Conservation (phyloP, 192 early-diverging fungal species). For the Thamnidium elegans region DNA sequence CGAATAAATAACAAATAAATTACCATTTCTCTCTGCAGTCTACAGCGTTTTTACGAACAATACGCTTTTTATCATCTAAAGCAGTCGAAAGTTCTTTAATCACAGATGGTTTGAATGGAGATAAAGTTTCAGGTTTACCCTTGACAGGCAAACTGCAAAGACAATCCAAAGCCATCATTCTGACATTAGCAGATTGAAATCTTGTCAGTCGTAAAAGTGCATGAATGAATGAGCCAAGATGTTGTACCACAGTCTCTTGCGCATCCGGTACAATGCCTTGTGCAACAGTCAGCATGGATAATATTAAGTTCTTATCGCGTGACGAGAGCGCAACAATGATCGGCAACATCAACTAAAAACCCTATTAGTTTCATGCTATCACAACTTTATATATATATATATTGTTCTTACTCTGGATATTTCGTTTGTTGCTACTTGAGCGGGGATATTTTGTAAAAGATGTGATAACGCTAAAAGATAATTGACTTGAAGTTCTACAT, state of each 20-base stretch:
- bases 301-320: slow-evolving; percentile 59
- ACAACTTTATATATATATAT: neutral
- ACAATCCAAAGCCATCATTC: slow-evolving; percentile 66
- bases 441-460: slow-evolving; percentile 74
- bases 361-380: neutral
- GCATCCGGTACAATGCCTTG: slow-evolving; percentile 63
- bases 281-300: slow-evolving; percentile 69
- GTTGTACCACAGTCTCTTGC: slow-evolving; percentile 36
- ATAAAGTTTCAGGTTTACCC: slow-evolving; percentile 52
- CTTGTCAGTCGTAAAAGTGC: slow-evolving; percentile 15
- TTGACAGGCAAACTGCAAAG: slow-evolving; percentile 60
- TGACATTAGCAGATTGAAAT: slow-evolving; percentile 36
- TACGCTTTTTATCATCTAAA: slow-evolving; percentile 85
- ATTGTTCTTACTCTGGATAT: slow-evolving; percentile 58
- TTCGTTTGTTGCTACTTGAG: slow-evolving; percentile 70
- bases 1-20: neutral
- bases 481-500: slow-evolving; percentile 56
- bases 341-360: slow-evolving; percentile 65
- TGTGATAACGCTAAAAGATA: slow-evolving; percentile 78
- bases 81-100: slow-evolving; percentile 59
- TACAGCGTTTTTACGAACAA: slow-evolving; percentile 83
- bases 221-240: slow-evolving; percentile 14
- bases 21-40: slow-evolving; percentile 85
- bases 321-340: slow-evolving; percentile 70
- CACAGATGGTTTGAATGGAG: slow-evolving; percentile 59